A percentile compares a stretch with the other conserved stretches of the same genome.
These are phyloP conservation scores for Aspergillus sp. DNA, from an alignment of 2,329 filamentous ascomycete species.

Conservation along the genomic window DNA sequence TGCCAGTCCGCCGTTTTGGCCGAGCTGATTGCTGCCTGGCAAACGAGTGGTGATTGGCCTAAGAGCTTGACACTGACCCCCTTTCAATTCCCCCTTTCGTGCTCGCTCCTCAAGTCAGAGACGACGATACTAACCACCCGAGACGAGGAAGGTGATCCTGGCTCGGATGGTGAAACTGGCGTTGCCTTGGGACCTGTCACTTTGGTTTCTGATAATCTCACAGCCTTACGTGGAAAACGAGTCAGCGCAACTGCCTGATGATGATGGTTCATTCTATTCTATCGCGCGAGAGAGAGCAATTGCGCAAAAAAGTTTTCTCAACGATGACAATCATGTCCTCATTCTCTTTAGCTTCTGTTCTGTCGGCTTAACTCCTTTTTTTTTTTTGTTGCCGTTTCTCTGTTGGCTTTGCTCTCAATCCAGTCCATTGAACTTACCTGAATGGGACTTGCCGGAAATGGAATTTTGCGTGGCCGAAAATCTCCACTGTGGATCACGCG, in stretches of 20 bases:
- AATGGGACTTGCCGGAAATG: not conserved
- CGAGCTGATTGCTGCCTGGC: not conserved
- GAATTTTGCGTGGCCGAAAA: conserved; percentile 3
- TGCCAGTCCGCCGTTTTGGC: not conserved
- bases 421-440: too few relatives aligned
- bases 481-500: conserved; percentile 1
- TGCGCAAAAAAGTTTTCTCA: too few relatives aligned
- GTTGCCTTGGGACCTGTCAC: not conserved
- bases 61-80: not conserved
- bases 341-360: too few relatives aligned
- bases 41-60: not conserved
- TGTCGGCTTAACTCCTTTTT: too few relatives aligned
- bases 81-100: not conserved
- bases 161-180: not conserved
- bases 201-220: not conserved
- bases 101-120: not conserved
- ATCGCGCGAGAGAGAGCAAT: too few relatives aligned
- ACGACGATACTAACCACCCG: too few relatives aligned
- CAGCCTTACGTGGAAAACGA: not conserved
- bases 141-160: not conserved
- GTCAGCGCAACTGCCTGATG: too few relatives aligned
- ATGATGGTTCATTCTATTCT: too few relatives aligned
- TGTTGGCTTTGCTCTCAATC: too few relatives aligned
- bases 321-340: too few relatives aligned
- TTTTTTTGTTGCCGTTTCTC: not conserved